These are phyloP conservation scores for Picocystis salinarum DNA, from an alignment of 139 green algal species.

Conservation along the genomic window DNA sequence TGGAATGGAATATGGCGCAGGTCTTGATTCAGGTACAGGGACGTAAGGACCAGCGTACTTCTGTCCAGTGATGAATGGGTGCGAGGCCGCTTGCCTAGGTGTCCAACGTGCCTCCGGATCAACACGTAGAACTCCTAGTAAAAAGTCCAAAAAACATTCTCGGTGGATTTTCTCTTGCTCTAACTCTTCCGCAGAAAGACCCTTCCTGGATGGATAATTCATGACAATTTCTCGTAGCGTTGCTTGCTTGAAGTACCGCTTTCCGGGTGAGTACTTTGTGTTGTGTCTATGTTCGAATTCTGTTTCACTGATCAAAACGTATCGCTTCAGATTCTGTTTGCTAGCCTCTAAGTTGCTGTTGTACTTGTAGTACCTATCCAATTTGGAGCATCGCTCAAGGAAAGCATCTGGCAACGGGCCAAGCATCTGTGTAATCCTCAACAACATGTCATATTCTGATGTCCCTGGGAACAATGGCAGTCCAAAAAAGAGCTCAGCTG, in stretches of 20 bases:
- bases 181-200: slow-evolving; percentile 19
- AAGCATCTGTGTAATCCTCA: slow-evolving; percentile 67
- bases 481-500: slow-evolving; percentile 78
- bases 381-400: slow-evolving; percentile 39
- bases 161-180: slow-evolving; percentile 21
- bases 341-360: background rate
- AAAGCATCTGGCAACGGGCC: slow-evolving; percentile 43
- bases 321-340: background rate
- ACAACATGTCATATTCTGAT: slow-evolving; percentile 79
- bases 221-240: slow-evolving; percentile 62
- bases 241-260: slow-evolving; percentile 71
- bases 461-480: slow-evolving; percentile 87
- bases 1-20: too few relatives aligned
- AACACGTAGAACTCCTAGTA: slow-evolving; percentile 37
- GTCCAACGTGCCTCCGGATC: slow-evolving; percentile 54
- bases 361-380: slow-evolving; percentile 54
- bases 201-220: slow-evolving; percentile 33
- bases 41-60: background rate
- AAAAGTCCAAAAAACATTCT: slow-evolving; percentile 64
- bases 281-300: slow-evolving; percentile 6
- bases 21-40: background rate
- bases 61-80: slow-evolving; percentile 68
- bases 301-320: slow-evolving; percentile 4
- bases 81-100: slow-evolving; percentile 50
- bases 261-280: slow-evolving; percentile 32